phyloP scores from a whole-genome alignment of 305 asterid species.

The Vinca major region DNA sequence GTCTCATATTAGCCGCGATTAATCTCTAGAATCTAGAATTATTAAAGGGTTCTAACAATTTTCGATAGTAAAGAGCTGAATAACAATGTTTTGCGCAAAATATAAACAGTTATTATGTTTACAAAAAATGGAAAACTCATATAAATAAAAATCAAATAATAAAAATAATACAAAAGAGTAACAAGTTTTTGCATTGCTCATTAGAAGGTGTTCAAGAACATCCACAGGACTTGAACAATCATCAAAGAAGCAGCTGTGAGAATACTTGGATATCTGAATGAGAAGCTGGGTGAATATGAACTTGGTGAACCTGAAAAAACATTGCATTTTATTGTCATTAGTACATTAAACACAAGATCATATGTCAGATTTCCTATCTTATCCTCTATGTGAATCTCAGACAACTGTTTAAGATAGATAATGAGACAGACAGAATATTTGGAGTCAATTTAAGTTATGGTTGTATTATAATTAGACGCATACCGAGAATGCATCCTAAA shows the following conservation, averaged over 20 bases:
- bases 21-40: too few species aligned
- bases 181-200: not conserved
- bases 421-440: too few species aligned
- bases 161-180: not conserved
- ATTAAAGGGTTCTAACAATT: too few species aligned
- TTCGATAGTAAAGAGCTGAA: too few species aligned
- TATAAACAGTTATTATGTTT: not conserved
- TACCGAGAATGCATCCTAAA: conserved; percentile 51
- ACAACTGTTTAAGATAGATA: too few species aligned
- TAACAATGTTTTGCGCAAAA: not conserved
- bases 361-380: too few species aligned
- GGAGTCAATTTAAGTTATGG: not conserved
- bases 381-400: too few species aligned
- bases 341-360: not conserved
- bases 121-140: not conserved
- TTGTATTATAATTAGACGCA: not conserved
- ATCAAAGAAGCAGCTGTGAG: conserved; percentile 13
- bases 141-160: not conserved
- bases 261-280: conserved; percentile 11
- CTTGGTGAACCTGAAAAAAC: conserved; percentile 41
- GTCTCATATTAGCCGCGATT: too few species aligned
- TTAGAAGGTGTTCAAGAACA: conserved; percentile 9
- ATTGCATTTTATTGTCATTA: not conserved
- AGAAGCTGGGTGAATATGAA: conserved; percentile 19
- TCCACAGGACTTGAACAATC: conserved; percentile 16